Evolutionary conservation across 2,329 filamentous ascomycete species (phyloP), one percentile per base, ranked within the genome.

Genomic region (Lecanosticta acicola): DNA sequence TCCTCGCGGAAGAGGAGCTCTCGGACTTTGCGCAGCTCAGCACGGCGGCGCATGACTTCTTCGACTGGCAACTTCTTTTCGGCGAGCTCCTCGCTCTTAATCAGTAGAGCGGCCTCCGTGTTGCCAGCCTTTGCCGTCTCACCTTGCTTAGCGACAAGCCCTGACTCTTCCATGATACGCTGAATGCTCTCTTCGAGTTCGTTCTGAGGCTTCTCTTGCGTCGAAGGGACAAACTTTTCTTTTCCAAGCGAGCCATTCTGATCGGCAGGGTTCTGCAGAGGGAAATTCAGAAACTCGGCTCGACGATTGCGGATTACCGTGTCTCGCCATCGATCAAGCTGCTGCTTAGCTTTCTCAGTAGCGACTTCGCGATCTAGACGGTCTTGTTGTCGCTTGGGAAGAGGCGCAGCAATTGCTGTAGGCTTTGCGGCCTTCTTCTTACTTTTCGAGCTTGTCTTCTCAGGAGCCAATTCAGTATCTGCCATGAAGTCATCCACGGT

Each of bases 261-360:
- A 48, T 82, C 79, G 32, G 83, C 84, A 4, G 58, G 50, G 59
- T 88, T 84, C 2, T 84, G 78, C 0, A 97, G 75, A 3, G 93
- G 93, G 61, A 98, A 98, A 16, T 83, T 76, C 10, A 98, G 73
- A 65, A 95, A 88, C 53, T 97, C 93, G 1, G 91, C 90, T 57
- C 88, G 79, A 49, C 93, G 84, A 66, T 96, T 96, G 24, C 87
- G 81, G 69, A 96, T 94, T 60, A 98, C 89, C 0, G 93, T 97
- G 50, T 96, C 91, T 24, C 84, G 84, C 93, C 93, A 98, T 58
- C 88, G 81, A 53, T 87, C 82, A 19, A 98, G 74, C 0, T 89
- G 91, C 66, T 96, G 84, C 60, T 94, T 95, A 41, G 88, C 90
- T 72, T 95, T 90, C 29, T 89, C 81, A 58, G 90, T 94, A 2